phyloP scores from a whole-genome alignment of 768 basidiomycete species.

The Cyclocybe aegerita region DNA sequence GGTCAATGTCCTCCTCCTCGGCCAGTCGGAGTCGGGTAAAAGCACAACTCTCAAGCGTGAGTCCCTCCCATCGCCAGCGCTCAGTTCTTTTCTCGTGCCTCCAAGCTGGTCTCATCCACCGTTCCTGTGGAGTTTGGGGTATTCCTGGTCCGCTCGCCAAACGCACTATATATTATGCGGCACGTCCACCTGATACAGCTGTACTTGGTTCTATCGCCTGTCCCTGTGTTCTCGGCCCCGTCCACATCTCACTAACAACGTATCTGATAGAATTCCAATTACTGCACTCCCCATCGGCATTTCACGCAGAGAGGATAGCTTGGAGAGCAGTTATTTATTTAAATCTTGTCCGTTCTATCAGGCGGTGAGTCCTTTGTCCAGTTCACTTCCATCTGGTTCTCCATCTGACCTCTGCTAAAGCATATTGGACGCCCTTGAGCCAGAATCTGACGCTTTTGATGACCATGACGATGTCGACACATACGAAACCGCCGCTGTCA shows the following conservation, averaged over 20 bases:
- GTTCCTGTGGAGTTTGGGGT: constrained; percentile 2
- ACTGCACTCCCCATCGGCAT: constrained; percentile 72
- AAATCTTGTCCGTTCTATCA: constrained; percentile 81
- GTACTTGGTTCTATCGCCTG: neutral
- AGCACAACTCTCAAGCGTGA: constrained; percentile 87
- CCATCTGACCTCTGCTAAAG: constrained; percentile 34
- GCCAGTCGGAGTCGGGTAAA: constrained; percentile 90
- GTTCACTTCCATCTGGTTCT: constrained; percentile 10
- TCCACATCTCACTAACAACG: neutral
- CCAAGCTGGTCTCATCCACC: constrained; percentile 2
- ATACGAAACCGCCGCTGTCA: constrained; percentile 48
- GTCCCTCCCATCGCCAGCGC: constrained; percentile 27
- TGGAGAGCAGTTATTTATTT: constrained; percentile 90
- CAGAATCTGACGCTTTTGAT: constrained; percentile 59
- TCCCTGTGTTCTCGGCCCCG: constrained; percentile 6
- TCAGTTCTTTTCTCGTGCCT: neutral
- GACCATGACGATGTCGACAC: constrained; percentile 57
- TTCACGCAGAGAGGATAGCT: constrained; percentile 77
- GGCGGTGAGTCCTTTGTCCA: constrained; percentile 46
- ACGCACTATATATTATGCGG: neutral
- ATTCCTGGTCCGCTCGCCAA: neutral
- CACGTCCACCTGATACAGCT: neutral
- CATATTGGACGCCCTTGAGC: constrained; percentile 72
- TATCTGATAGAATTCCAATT: constrained; percentile 72
- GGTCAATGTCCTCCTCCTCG: constrained; percentile 77